These are phyloP conservation scores for Pestalotiopsis sp. DNA, from an alignment of 2,329 filamentous ascomycete genomes.

Conservation along the genomic window DNA sequence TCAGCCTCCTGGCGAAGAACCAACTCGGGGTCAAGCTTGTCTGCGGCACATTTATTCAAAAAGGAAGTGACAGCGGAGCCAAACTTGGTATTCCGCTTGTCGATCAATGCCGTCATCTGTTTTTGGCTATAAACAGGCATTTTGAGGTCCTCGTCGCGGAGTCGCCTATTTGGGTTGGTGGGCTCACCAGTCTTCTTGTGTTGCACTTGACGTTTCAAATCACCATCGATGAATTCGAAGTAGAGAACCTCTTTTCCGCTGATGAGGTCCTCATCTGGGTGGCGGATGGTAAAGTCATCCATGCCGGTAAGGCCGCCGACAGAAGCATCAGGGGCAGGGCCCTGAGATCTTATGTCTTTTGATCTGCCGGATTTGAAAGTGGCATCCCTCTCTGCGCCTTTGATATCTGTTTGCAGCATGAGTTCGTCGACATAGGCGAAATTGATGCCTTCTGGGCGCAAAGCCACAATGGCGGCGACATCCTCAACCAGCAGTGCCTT, in stretches of 20 bases:
- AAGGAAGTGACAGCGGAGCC: slow-evolving; percentile 75
- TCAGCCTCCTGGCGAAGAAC: slow-evolving; percentile 62
- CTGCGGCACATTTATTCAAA: slow-evolving; percentile 70
- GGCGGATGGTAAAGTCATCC: slow-evolving; percentile 40
- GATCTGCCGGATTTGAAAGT: slow-evolving; percentile 62
- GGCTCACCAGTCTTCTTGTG: slow-evolving; percentile 75
- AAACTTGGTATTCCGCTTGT: slow-evolving; percentile 87
- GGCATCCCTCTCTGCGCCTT: slow-evolving; percentile 67
- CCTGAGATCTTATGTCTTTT: slow-evolving; percentile 52
- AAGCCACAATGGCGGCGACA: slow-evolving; percentile 77
- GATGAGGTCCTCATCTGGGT: slow-evolving; percentile 32
- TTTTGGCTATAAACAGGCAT: slow-evolving; percentile 94
- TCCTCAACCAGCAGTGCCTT: slow-evolving; percentile 73
- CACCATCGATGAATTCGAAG: slow-evolving; percentile 92
- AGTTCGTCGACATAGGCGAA: slow-evolving; percentile 88
- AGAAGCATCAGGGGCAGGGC: slow-evolving; percentile 55
- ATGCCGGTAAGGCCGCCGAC: slow-evolving; percentile 58
- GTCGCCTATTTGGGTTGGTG: slow-evolving; percentile 66
- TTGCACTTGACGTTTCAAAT: slow-evolving; percentile 79
- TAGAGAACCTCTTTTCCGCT: slow-evolving; percentile 71
- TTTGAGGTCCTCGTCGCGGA: slow-evolving; percentile 79
- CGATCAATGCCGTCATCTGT: slow-evolving; percentile 86
- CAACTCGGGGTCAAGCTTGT: slow-evolving; percentile 68
- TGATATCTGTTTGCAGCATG: slow-evolving; percentile 78
- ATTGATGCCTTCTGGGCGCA: slow-evolving; percentile 77